Conservation (phyloP, 2,329 filamentous ascomycete species). For the Verticillium klebahnii region DNA sequence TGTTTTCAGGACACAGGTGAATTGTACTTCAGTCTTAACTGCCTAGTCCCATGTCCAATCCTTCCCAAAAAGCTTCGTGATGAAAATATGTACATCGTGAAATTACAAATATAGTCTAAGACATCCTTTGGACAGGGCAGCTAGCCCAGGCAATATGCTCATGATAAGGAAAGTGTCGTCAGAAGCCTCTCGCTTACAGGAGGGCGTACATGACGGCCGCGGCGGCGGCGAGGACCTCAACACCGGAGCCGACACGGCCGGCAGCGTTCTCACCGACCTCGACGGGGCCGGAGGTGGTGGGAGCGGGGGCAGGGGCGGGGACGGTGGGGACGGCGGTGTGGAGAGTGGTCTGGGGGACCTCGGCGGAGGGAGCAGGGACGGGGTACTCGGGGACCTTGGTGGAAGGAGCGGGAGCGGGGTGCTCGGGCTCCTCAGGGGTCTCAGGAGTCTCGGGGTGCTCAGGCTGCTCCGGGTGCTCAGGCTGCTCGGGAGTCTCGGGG, state of each 20-base stretch:
- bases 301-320: background rate
- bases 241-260: slow-evolving; percentile 2
- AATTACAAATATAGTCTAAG: slow-evolving; percentile 3
- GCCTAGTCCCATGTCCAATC: background rate
- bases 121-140: background rate
- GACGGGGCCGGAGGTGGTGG: background rate
- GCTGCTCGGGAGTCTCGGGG: background rate
- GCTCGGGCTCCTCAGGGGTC: background rate
- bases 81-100: slow-evolving; percentile 2
- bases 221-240: slow-evolving; percentile 3
- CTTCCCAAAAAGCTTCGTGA: background rate
- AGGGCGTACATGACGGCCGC: slow-evolving; percentile 3
- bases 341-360: background rate
- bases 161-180: background rate
- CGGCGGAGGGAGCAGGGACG: background rate
- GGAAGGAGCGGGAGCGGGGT: background rate
- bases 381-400: background rate
- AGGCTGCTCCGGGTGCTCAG: background rate
- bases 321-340: background rate
- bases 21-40: background rate
- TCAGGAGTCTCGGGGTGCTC: background rate
- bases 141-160: background rate
- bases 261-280: slow-evolving; percentile 1
- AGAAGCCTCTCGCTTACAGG: background rate
- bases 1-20: background rate